Percentiles rank a stretch among this genome's conserved stretches.
phyloP scores from a whole-genome alignment of 208 protist species.

The Trypanosoma melophagium region DNA sequence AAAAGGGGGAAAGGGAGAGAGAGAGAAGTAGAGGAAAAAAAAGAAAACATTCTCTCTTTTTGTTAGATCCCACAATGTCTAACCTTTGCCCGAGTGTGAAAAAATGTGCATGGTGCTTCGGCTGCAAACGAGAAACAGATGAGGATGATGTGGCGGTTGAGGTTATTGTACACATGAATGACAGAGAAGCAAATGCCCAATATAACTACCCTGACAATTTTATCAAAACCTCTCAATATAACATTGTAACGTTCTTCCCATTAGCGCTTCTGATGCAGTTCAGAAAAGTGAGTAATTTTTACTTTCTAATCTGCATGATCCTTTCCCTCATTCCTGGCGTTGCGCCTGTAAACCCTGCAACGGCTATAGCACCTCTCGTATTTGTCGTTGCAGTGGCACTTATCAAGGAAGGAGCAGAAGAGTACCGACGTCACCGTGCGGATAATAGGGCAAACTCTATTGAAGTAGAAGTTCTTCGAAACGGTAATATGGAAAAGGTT shows the following conservation, averaged over 20 bases:
- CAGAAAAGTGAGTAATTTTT: conserved; percentile 91
- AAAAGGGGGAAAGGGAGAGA: too few species aligned
- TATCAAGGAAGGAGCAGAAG: conserved; percentile 91
- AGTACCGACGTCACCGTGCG: conserved; percentile 73
- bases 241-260: conserved; percentile 90
- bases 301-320: conserved; percentile 94
- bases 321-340: conserved; percentile 91
- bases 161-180: conserved; percentile 84
- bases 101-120: conserved; percentile 43
- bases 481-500: conserved; percentile 47
- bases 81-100: conserved; percentile 20
- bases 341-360: conserved; percentile 88
- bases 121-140: conserved; percentile 18
- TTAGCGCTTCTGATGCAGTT: conserved; percentile 93
- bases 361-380: conserved; percentile 84
- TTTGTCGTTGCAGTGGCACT: conserved; percentile 90
- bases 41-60: not conserved
- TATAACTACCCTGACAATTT: conserved; percentile 87
- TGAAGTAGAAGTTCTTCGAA: conserved; percentile 51
- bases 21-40: conserved; percentile 7
- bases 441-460: conserved; percentile 83
- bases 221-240: conserved; percentile 94
- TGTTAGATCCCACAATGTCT: conserved; percentile 2
- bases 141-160: conserved; percentile 15
- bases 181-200: conserved; percentile 51